Conservation (phyloP, 805 yeast genomes). For the Saturnispora ahearnii region DNA sequence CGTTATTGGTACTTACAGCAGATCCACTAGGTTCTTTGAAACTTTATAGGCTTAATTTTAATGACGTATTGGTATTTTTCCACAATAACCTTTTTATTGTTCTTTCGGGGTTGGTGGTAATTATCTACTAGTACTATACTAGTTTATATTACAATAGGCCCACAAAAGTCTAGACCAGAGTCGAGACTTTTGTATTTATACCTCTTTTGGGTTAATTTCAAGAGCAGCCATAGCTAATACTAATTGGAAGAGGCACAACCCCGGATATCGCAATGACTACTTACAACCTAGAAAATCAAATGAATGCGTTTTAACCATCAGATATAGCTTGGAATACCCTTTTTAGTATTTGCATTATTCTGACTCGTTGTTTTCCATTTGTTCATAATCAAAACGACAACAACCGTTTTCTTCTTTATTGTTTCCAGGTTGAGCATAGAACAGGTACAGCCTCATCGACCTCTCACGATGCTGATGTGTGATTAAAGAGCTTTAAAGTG, state of each 20-base stretch:
- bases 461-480: no score
- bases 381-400: background rate
- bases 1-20: conserved; percentile 42
- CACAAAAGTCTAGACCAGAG: background rate
- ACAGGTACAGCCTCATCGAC: background rate
- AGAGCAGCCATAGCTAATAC: background rate
- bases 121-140: no score
- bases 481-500: no score
- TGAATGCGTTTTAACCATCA: no score
- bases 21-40: conserved; percentile 22
- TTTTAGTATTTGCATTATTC: background rate
- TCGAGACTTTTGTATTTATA: background rate
- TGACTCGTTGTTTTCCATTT: background rate
- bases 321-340: background rate
- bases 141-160: background rate
- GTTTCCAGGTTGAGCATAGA: background rate
- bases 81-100: background rate
- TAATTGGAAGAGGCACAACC: background rate
- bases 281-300: no score
- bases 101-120: no score
- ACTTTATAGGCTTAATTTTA: conserved; percentile 3
- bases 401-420: background rate
- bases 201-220: background rate
- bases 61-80: background rate
- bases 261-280: no score